Conservation (phyloP, 495 filamentous ascomycete species). For the Penicillium mononematosum region DNA sequence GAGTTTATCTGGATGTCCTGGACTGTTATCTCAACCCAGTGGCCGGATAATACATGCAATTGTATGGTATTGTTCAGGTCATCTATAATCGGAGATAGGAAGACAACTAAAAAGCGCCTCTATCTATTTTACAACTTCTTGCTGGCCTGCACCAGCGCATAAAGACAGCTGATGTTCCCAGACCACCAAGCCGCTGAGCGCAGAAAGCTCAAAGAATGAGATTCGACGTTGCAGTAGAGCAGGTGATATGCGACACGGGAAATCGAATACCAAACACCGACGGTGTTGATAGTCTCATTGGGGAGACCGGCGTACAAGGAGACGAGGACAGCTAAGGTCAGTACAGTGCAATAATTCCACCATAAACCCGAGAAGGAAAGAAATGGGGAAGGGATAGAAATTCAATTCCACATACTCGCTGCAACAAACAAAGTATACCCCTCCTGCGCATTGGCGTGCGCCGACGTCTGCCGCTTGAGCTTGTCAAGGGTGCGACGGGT, state of each 20-base stretch:
- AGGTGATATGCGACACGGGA: slow-evolving; percentile 40
- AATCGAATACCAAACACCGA: slow-evolving; percentile 45
- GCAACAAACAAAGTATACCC: slow-evolving; percentile 48
- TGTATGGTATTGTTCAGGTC: not conserved
- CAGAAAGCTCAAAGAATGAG: slow-evolving; percentile 33
- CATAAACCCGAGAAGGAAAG: not conserved
- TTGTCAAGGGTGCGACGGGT: slow-evolving; percentile 41
- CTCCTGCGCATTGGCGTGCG: slow-evolving; percentile 51
- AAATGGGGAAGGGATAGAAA: too few relatives aligned
- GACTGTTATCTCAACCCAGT: too few relatives aligned
- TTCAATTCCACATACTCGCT: slow-evolving; percentile 26
- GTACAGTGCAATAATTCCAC: not conserved
- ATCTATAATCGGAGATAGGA: not conserved
- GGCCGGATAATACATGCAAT: too few relatives aligned
- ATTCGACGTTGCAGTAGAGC: slow-evolving; percentile 43
- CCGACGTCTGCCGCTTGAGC: slow-evolving; percentile 47
- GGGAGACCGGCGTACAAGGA: slow-evolving; percentile 38
- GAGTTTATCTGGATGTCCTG: too few relatives aligned
- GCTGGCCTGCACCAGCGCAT: slow-evolving; percentile 29
- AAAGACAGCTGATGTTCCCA: slow-evolving; percentile 45
- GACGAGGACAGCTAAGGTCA: slow-evolving; percentile 26
- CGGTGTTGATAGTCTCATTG: slow-evolving; percentile 38
- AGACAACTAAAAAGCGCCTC: not conserved
- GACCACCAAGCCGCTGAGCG: slow-evolving; percentile 48
- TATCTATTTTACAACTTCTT: slow-evolving; percentile 23